phyloP scores from a whole-genome alignment of 345 rosid species.

The Alliaria petiolata region DNA sequence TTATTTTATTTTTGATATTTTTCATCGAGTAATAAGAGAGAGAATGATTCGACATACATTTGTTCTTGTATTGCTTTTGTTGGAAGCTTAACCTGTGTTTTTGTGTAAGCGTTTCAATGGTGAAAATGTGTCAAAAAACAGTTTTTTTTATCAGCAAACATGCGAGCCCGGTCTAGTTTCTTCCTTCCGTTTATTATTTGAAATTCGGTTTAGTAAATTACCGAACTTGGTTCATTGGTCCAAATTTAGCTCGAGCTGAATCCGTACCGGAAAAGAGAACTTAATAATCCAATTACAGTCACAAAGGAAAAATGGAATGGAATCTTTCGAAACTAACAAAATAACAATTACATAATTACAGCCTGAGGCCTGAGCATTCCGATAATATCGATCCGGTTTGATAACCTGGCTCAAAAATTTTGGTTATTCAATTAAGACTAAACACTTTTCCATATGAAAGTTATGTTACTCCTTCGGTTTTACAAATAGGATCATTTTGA shows the following conservation, averaged over 20 bases:
- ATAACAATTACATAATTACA: too few relatives aligned
- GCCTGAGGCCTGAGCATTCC: too few relatives aligned
- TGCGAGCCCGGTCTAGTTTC: not conserved
- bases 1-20: not conserved
- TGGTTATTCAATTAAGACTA: too few relatives aligned
- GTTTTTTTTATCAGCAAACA: slow-evolving; percentile 4
- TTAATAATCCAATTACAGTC: not conserved
- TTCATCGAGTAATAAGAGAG: slow-evolving; percentile 10
- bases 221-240: not conserved
- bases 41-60: slow-evolving; percentile 13
- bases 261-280: not conserved
- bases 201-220: not conserved
- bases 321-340: not conserved
- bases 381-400: too few relatives aligned
- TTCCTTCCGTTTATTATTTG: not conserved
- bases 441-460: too few relatives aligned
- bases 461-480: too few relatives aligned
- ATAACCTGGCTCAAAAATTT: too few relatives aligned
- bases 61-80: slow-evolving; percentile 17
- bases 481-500: too few relatives aligned
- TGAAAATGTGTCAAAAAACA: not conserved
- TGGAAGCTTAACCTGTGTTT: slow-evolving; percentile 7
- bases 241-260: not conserved
- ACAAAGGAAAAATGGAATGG: not conserved
- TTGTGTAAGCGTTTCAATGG: not conserved